phyloP scores from a whole-genome alignment of 805 yeast species.

The Cyberlindnera suaveolens region DNA sequence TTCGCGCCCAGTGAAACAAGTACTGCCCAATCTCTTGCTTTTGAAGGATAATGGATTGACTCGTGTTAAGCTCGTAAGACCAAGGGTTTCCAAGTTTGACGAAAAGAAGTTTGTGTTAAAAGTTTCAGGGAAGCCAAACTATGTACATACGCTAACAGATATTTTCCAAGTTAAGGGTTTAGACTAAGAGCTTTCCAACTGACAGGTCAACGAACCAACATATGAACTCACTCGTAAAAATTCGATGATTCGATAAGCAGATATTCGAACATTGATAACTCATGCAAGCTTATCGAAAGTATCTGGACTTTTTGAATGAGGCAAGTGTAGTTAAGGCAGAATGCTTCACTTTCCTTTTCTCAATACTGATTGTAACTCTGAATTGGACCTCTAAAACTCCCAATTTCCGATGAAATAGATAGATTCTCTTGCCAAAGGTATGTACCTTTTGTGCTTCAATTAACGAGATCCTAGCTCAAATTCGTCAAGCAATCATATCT shows the following conservation, averaged over 20 bases:
- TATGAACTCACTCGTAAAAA: conserved; percentile 6
- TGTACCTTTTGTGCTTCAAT: conserved; percentile 34
- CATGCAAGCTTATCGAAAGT: conserved; percentile 19
- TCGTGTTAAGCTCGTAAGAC: no score
- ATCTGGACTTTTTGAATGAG: conserved; percentile 18
- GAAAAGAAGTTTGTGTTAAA: no score
- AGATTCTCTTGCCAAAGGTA: conserved; percentile 24
- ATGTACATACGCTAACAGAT: no score
- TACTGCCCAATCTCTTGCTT: no score
- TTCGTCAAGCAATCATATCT: conserved; percentile 37
- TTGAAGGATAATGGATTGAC: no score
- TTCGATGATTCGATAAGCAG: conserved; percentile 8
- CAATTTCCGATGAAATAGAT: conserved; percentile 27
- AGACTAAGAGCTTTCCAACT: conserved; percentile 8
- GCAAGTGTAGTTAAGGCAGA: conserved; percentile 17
- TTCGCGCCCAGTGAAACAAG: no score
- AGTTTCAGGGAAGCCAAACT: no score
- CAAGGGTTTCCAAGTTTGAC: no score
- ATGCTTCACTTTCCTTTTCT: conserved; percentile 24
- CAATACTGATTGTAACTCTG: conserved; percentile 19
- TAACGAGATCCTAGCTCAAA: conserved; percentile 47
- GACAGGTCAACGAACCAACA: conserved; percentile 8
- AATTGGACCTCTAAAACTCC: conserved; percentile 26
- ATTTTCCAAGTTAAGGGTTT: conserved; percentile 5
- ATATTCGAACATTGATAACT: conserved; percentile 9